Percentiles rank a stretch among this genome's conserved stretches.
Evolutionary conservation across 139 green algal species (phyloP).

Genomic region (Micromonas commoda): DNA sequence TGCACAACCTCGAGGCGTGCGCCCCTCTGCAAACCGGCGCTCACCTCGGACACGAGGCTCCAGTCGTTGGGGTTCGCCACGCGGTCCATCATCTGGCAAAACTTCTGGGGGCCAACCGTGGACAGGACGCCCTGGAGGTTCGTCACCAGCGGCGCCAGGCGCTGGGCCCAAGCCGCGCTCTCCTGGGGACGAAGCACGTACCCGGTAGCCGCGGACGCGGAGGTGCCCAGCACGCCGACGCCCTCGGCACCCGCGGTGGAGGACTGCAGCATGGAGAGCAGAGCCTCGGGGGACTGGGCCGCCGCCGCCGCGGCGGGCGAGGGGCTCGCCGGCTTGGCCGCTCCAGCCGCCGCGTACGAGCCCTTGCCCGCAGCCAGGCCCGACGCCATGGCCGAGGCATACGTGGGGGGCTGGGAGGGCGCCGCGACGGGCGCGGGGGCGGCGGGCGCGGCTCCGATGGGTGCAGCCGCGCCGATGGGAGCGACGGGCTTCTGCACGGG

Average conservation of each 20-base stretch:
- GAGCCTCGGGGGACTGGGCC: background rate
- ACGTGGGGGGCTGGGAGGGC: background rate
- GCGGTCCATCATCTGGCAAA: slow-evolving; percentile 3
- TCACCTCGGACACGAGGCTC: background rate
- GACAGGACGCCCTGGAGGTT: background rate
- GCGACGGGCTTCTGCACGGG: too few species aligned
- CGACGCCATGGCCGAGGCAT: background rate
- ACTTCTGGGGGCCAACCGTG: background rate
- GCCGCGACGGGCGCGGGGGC: background rate
- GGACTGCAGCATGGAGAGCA: background rate
- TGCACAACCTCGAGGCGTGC: slow-evolving; percentile 9
- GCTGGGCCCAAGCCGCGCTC: background rate
- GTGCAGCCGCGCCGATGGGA: background rate
- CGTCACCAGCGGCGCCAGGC: slow-evolving; percentile 9
- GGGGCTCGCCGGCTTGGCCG: background rate
- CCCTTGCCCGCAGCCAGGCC: background rate
- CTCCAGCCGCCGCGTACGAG: background rate
- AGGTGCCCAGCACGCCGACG: slow-evolving; percentile 1
- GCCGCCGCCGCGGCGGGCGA: background rate
- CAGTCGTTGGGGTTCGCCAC: slow-evolving; percentile 6
- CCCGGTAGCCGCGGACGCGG: background rate
- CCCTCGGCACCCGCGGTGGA: slow-evolving; percentile 9
- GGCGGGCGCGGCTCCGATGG: background rate
- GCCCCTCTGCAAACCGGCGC: background rate
- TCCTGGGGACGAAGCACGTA: background rate